Conservation (phyloP, 352 stramenopile species). For the Achlya hypogyna region DNA sequence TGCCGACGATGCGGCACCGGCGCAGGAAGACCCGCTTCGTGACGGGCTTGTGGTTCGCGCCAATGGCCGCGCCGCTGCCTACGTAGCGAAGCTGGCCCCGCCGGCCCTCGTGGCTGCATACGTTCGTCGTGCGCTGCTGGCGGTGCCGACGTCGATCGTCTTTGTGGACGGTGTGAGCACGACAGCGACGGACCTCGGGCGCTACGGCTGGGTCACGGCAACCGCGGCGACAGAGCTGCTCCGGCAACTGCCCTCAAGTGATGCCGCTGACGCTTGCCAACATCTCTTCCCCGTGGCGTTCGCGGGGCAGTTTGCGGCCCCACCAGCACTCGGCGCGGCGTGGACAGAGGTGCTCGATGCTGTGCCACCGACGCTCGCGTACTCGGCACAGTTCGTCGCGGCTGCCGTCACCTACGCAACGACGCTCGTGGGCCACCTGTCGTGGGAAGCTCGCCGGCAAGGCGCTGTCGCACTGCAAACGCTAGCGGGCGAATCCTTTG, state of each 20-base stretch:
- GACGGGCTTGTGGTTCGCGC: constrained; percentile 62
- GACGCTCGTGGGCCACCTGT: constrained; percentile 46
- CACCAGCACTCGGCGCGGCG: constrained; percentile 32
- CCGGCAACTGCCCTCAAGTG: constrained; percentile 21
- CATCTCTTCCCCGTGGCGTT: constrained; percentile 66
- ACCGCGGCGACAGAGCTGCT: constrained; percentile 11
- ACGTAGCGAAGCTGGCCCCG: constrained; percentile 52
- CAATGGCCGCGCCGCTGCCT: constrained; percentile 66
- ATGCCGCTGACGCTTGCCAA: constrained; percentile 43
- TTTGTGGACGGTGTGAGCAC: constrained; percentile 48
- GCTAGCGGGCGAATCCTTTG: constrained; percentile 28
- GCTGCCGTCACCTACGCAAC: constrained; percentile 34
- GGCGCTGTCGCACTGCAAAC: constrained; percentile 51
- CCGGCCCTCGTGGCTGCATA: constrained; percentile 36
- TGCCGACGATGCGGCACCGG: constrained; percentile 29
- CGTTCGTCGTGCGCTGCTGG: constrained; percentile 22
- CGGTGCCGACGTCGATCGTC: constrained; percentile 34
- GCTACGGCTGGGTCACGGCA: constrained; percentile 18
- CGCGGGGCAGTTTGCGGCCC: constrained; percentile 56
- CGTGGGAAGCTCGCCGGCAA: constrained; percentile 67
- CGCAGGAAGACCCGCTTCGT: constrained; percentile 24
- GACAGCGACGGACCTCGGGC: constrained; percentile 30
- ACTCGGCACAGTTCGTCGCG: constrained; percentile 38
- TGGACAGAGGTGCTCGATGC: constrained; percentile 59
- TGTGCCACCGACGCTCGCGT: constrained; percentile 51